phyloP scores from a whole-genome alignment of 768 basidiomycete genomes.

The Suillus paluster region DNA sequence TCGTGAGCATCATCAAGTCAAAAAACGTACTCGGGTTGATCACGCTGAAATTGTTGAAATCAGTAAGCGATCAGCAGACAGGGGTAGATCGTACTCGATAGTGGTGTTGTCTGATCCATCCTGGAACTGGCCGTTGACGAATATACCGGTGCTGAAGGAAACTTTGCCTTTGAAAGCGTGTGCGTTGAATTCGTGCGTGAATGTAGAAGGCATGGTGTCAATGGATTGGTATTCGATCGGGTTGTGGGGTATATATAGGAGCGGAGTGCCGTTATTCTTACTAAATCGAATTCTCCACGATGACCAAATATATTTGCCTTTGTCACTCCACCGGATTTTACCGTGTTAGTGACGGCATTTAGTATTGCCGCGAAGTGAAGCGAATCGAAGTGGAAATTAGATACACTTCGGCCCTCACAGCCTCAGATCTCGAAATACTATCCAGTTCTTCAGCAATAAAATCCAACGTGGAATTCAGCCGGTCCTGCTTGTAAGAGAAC shows the following conservation, averaged over 20 bases:
- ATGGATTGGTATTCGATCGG: background rate
- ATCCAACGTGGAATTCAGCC: too few relatives aligned
- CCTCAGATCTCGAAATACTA: too few relatives aligned
- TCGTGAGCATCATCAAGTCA: conserved; percentile 8
- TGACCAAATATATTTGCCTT: too few relatives aligned
- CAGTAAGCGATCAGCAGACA: background rate
- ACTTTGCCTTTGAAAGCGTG: conserved; percentile 60
- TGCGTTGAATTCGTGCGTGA: conserved; percentile 56
- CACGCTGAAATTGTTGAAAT: conserved; percentile 42
- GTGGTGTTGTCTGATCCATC: conserved; percentile 58
- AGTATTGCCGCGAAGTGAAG: too few relatives aligned
- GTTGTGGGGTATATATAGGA: conserved; percentile 22
- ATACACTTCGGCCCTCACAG: too few relatives aligned
- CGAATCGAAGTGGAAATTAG: too few relatives aligned
- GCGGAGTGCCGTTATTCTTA: conserved; percentile 10
- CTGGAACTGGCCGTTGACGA: conserved; percentile 71
- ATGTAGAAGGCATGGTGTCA: conserved; percentile 45
- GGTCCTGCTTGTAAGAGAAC: too few relatives aligned
- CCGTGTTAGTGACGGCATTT: too few relatives aligned
- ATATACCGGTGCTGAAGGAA: conserved; percentile 66
- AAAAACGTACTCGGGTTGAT: conserved; percentile 54
- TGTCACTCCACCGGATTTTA: too few relatives aligned
- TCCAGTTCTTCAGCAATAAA: too few relatives aligned
- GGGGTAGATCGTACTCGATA: conserved; percentile 63
- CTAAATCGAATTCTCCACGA: too few relatives aligned